Percentiles rank a stretch among this genome's conserved stretches.
These are phyloP conservation scores for Ascochyta viciae-villosae DNA, from an alignment of 2,329 filamentous ascomycete species.

Conservation along the genomic window DNA sequence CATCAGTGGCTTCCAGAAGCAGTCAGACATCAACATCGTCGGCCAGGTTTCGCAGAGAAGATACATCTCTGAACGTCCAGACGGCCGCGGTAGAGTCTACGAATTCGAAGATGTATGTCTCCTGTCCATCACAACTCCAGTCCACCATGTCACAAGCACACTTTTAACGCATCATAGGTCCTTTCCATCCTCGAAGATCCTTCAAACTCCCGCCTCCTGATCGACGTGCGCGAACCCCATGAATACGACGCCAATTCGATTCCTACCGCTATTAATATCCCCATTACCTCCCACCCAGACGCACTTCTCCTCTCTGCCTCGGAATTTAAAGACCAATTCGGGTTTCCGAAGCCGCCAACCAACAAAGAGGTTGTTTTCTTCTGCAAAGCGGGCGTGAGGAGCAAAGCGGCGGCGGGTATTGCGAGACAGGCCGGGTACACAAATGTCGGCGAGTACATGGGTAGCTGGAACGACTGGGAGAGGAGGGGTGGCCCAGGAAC, in stretches of 20 bases:
- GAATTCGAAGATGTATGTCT: constrained; percentile 48
- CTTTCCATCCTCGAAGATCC: constrained; percentile 43
- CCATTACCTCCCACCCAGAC: constrained; percentile 78
- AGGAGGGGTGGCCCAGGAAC: constrained; percentile 67
- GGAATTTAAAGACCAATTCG: constrained; percentile 84
- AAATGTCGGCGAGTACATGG: constrained; percentile 75
- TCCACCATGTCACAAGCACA: neutral
- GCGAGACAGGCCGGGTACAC: constrained; percentile 79
- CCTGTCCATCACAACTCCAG: neutral
- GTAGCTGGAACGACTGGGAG: constrained; percentile 85
- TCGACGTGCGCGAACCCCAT: constrained; percentile 74
- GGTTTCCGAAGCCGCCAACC: constrained; percentile 59
- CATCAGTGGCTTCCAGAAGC: neutral
- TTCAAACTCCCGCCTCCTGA: constrained; percentile 41
- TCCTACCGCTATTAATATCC: constrained; percentile 82
- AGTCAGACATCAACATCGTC: neutral
- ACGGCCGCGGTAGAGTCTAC: constrained; percentile 50
- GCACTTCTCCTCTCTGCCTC: constrained; percentile 76
- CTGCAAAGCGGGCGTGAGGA: constrained; percentile 90
- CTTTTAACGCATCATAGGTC: constrained; percentile 29
- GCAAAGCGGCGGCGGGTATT: constrained; percentile 76
- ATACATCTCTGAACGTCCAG: constrained; percentile 28
- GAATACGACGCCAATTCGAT: constrained; percentile 73
- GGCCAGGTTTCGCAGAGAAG: constrained; percentile 8
- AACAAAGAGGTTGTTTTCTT: constrained; percentile 70